Conservation (phyloP, 208 protist species). For the Blechomonas ayalai region DNA sequence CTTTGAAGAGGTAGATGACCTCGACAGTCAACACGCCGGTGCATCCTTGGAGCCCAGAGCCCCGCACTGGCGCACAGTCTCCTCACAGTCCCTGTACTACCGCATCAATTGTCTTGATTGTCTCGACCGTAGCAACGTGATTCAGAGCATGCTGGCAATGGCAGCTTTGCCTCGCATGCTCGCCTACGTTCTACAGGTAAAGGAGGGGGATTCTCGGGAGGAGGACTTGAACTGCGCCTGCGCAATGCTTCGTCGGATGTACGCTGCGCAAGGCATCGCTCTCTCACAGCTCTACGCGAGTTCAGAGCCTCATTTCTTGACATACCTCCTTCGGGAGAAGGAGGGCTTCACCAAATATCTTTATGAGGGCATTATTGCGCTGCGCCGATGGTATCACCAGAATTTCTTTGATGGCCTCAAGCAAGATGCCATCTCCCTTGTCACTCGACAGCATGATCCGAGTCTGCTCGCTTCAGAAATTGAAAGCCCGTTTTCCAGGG, state of each 20-base stretch:
- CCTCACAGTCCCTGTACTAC: constrained; percentile 6
- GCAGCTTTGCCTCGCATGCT: constrained; percentile 49
- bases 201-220: background rate
- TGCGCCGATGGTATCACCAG: constrained; percentile 65
- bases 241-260: background rate
- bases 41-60: background rate
- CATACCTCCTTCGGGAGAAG: constrained; percentile 30
- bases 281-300: constrained; percentile 73
- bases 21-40: too few species aligned
- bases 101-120: constrained; percentile 85
- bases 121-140: constrained; percentile 75
- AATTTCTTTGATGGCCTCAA: constrained; percentile 79
- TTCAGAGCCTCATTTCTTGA: constrained; percentile 56
- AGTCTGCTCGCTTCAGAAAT: constrained; percentile 39
- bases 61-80: constrained; percentile 6
- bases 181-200: constrained; percentile 15
- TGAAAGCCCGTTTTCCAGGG: constrained; percentile 58
- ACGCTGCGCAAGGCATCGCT: constrained; percentile 48
- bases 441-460: constrained; percentile 67
- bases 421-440: constrained; percentile 66
- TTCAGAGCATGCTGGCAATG: constrained; percentile 41
- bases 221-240: background rate
- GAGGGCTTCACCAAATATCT: constrained; percentile 1
- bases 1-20: too few species aligned
- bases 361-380: constrained; percentile 25